Evolutionary conservation across 306 rosid genomes (phyloP).

Genomic region (Luffa acutangula): DNA sequence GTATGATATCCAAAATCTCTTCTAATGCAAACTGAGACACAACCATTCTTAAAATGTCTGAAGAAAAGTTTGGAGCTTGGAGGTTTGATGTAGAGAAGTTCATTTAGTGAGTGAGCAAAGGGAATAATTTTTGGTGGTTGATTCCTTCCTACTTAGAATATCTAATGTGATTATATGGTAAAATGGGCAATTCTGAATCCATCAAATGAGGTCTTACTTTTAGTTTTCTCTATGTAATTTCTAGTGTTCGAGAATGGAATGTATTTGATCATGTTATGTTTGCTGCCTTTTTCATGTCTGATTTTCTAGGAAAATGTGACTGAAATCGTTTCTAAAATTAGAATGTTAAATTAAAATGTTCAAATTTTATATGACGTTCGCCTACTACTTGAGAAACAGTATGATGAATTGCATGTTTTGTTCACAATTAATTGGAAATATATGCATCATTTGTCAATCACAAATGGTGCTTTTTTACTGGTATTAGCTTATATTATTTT

Average conservation of each 20-base stretch:
- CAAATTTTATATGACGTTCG: too few relatives aligned
- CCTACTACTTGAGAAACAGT: too few relatives aligned
- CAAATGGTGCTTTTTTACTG: too few relatives aligned
- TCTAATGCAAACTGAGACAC: background rate
- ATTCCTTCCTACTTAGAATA: conserved; percentile 1
- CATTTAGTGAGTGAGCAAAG: background rate
- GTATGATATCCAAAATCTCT: conserved; percentile 6
- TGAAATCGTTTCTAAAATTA: too few relatives aligned
- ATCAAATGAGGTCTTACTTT: background rate
- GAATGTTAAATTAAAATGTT: too few relatives aligned
- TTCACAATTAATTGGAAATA: too few relatives aligned
- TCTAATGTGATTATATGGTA: background rate
- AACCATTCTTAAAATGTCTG: background rate
- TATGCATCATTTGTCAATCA: too few relatives aligned
- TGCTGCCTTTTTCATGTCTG: background rate
- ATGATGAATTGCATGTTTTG: too few relatives aligned
- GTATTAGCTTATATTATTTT: too few relatives aligned
- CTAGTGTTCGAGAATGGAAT: background rate
- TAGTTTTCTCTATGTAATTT: background rate
- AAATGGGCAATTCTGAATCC: background rate
- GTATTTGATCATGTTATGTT: background rate
- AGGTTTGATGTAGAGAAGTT: background rate
- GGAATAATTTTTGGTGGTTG: background rate
- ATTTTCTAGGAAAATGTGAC: background rate
- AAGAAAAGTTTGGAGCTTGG: background rate